Percentiles rank a stretch among this genome's conserved stretches.
phyloP scores from a whole-genome alignment of 2,329 filamentous ascomycete genomes.

The Colletotrichum gigasporum region DNA sequence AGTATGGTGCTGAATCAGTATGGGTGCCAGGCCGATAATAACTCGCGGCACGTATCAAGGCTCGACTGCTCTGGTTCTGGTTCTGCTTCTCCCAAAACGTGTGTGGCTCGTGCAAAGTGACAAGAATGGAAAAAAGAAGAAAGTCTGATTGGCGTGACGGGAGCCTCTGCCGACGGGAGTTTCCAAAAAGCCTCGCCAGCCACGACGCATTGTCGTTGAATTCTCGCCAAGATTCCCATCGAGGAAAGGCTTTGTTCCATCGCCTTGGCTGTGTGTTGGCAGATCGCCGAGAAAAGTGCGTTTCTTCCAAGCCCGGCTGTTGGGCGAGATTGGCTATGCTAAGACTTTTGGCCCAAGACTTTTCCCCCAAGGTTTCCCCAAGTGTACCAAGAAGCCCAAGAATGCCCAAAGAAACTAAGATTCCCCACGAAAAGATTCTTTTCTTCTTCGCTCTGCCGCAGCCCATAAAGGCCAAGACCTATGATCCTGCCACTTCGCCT shows the following conservation, averaged over 20 bases:
- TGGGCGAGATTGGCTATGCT: not conserved
- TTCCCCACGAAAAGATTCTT: too few species aligned
- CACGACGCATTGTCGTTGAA: too few species aligned
- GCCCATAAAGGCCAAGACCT: too few species aligned
- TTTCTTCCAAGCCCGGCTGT: not conserved
- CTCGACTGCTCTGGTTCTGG: too few species aligned
- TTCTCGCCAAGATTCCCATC: too few species aligned
- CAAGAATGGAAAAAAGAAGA: not conserved
- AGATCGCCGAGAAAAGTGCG: not conserved
- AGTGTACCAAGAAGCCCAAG: too few species aligned
- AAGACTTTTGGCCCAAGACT: not conserved
- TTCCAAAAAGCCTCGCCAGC: too few species aligned
- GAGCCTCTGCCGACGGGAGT: not conserved
- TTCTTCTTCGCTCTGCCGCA: too few species aligned
- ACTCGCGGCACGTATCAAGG: constrained; percentile 23
- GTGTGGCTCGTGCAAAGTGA: not conserved
- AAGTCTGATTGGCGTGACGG: constrained; percentile 7
- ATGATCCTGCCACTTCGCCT: too few species aligned
- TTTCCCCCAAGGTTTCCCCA: too few species aligned
- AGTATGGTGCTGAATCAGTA: constrained; percentile 22
- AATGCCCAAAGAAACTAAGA: not conserved
- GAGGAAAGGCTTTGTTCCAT: not conserved
- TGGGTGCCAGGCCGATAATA: constrained; percentile 7
- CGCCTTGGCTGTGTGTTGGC: not conserved
- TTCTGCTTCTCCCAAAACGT: not conserved